Evolutionary conservation across 768 basidiomycete species (phyloP), one percentile per base, ranked within the genome.

Genomic region (Bullera alba): DNA sequence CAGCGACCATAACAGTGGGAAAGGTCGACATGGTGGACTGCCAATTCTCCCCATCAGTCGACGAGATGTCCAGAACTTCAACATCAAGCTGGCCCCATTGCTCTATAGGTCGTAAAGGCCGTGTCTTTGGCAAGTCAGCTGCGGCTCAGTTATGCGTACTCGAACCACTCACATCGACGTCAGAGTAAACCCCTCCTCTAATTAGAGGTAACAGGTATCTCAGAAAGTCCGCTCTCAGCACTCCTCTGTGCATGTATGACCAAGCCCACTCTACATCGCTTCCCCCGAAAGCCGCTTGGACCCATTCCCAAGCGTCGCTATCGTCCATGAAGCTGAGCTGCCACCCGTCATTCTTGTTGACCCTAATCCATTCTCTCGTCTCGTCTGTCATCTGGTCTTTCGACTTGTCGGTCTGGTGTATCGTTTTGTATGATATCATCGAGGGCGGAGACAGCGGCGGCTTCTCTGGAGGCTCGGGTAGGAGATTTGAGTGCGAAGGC

Each of bases 111-210:
- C 59, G 43, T 4, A 63, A 21, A 22, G 64, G 64, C 12, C 27
- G 42, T 1, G 63, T 65, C 63, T 65, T n/a, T n/a, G 46, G 12
- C 17, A n/a, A 16, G 39, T 19, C 34, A 30, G 12, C 14, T n/a
- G n/a, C n/a, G n/a, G n/a, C n/a, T n/a, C n/a, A n/a, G n/a, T 28
- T 6, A 25, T 10, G 36, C 16, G 30, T 5, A 7, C 26, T 15
- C 8, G 19, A 38, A 16, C n/a, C 16, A 59, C 67, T 69, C 51
- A 69, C 67, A 39, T 69, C 64, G 17, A 66, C 67, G 47, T 69
- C 67, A 21, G 62, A 58, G 36, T 69, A 69, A 27, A 66, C 60
- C 14, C 67, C 67, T 5, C 67, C 67, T 25, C 60, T 35, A 2
- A 69, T 35, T 17, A 69, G 36, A 17, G 63, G 56, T 12, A 69